Conservation (phyloP, 805 yeast species). For the Saturnispora galanensis region DNA sequence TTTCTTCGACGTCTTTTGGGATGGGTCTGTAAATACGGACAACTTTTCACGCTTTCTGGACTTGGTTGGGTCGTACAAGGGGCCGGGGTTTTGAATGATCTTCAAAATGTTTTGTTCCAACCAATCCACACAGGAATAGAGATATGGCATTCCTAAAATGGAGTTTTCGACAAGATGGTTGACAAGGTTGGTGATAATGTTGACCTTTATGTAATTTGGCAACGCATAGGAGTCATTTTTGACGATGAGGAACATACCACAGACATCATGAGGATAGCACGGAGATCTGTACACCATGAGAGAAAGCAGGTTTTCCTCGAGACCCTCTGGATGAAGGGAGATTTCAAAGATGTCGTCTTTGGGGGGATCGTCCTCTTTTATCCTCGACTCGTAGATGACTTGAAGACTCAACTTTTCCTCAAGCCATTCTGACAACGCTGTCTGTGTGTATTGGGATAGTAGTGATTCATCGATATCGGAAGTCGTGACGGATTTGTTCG, state of each 20-base stretch:
- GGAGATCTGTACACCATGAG: slow-evolving; percentile 35
- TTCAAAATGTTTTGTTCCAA: slow-evolving; percentile 49
- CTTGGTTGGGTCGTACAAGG: slow-evolving; percentile 33
- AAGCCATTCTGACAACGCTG: slow-evolving; percentile 44
- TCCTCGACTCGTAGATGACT: slow-evolving; percentile 37
- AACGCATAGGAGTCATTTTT: slow-evolving; percentile 37
- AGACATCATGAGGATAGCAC: slow-evolving; percentile 55
- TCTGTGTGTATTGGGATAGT: neutral
- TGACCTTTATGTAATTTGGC: slow-evolving; percentile 60
- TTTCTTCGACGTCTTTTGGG: neutral
- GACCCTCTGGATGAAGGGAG: slow-evolving; percentile 24
- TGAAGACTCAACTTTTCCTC: slow-evolving; percentile 65
- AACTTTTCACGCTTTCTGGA: slow-evolving; percentile 2
- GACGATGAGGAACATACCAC: slow-evolving; percentile 54
- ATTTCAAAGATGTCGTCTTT: slow-evolving; percentile 28
- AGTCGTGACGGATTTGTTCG: slow-evolving; percentile 23
- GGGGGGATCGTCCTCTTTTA: slow-evolving; percentile 28
- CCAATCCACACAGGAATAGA: slow-evolving; percentile 70
- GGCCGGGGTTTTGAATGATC: slow-evolving; percentile 68
- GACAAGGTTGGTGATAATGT: slow-evolving; percentile 41
- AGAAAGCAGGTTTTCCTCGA: slow-evolving; percentile 23
- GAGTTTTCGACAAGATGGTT: slow-evolving; percentile 33
- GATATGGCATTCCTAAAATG: slow-evolving; percentile 58
- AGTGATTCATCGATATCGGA: slow-evolving; percentile 9
- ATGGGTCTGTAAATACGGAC: neutral